These are phyloP conservation scores for Elongisporangium anandrum DNA, from an alignment of 352 stramenopile species.

Conservation along the genomic window DNA sequence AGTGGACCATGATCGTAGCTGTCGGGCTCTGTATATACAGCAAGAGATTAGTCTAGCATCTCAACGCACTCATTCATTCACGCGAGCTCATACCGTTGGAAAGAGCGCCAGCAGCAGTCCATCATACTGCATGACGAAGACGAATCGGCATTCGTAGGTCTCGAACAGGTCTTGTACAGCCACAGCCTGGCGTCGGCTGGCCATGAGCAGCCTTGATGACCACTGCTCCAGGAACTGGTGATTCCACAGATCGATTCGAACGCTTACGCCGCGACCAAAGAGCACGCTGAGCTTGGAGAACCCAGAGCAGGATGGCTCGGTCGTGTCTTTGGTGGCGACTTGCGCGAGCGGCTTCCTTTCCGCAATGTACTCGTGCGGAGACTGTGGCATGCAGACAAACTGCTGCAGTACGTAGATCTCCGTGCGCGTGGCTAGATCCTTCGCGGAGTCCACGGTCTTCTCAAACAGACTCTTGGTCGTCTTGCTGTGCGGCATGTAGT, in stretches of 20 bases:
- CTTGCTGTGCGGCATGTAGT: constrained; percentile 53
- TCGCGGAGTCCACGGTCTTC: constrained; percentile 26
- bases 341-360: constrained; percentile 4
- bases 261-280: constrained; percentile 48
- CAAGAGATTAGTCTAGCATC: not conserved
- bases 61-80: not conserved
- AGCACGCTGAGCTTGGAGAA: constrained; percentile 49
- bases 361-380: constrained; percentile 5
- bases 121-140: constrained; percentile 66
- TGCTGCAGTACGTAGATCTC: constrained; percentile 59
- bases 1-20: constrained; percentile 50
- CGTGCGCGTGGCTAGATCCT: constrained; percentile 30
- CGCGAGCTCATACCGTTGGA: constrained; percentile 18
- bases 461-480: constrained; percentile 51
- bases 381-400: constrained; percentile 33
- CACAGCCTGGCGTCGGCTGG: constrained; percentile 9
- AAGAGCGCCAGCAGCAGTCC: constrained; percentile 60
- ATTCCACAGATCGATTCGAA: constrained; percentile 70
- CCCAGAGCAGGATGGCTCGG: constrained; percentile 7
- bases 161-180: constrained; percentile 14
- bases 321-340: constrained; percentile 21
- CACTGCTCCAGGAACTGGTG: constrained; percentile 50
- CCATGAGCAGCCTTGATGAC: constrained; percentile 8
- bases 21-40: constrained; percentile 20
- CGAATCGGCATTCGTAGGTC: constrained; percentile 50